Conservation (phyloP, 805 yeast species). For the Scheffersomyces spartinae region DNA sequence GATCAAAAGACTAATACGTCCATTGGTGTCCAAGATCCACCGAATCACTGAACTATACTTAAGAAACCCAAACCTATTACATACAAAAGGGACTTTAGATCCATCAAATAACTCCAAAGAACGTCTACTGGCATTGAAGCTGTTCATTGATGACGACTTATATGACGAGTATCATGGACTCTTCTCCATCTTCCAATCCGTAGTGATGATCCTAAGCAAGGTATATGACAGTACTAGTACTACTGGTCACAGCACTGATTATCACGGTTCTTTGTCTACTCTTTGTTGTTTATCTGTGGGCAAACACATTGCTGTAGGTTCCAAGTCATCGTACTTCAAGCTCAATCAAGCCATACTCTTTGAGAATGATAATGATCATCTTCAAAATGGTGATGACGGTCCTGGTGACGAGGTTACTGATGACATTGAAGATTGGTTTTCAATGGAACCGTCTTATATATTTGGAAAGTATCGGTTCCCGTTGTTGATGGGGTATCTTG, state of each 20-base stretch:
- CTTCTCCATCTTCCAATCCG: too few relatives aligned
- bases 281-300: constrained; percentile 18
- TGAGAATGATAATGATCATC: too few relatives aligned
- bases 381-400: not conserved
- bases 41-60: constrained; percentile 11
- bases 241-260: constrained; percentile 1
- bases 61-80: not conserved
- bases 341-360: constrained; percentile 17
- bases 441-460: constrained; percentile 17
- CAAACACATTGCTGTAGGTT: constrained; percentile 19
- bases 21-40: constrained; percentile 25
- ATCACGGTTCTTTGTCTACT: constrained; percentile 8
- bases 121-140: too few relatives aligned
- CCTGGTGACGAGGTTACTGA: constrained; percentile 11
- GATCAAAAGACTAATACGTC: constrained; percentile 24
- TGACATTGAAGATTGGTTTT: constrained; percentile 27
- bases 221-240: not conserved
- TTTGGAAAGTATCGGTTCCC: constrained; percentile 11
- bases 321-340: constrained; percentile 22
- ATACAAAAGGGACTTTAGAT: not conserved
- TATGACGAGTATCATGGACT: too few relatives aligned
- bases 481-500: constrained; percentile 21
- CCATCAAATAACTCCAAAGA: too few relatives aligned
- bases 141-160: too few relatives aligned
- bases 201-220: too few relatives aligned